A percentile compares a stretch with the other conserved stretches of the same genome.
phyloP scores from a whole-genome alignment of 2,329 filamentous ascomycete species.

The Fusarium mundagurra region DNA sequence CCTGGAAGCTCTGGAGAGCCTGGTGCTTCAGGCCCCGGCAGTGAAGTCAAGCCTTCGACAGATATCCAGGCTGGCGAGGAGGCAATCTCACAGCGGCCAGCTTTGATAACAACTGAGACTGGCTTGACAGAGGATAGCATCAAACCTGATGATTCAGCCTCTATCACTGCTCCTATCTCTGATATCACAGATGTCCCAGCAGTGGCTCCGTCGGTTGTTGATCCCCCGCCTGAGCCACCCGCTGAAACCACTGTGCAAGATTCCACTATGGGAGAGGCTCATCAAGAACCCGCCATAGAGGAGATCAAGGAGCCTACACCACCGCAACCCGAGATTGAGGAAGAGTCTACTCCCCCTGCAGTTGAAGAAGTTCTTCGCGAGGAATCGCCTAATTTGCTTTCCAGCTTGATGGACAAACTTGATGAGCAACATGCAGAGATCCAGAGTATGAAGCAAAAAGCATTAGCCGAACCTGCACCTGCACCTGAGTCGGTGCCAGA shows the following conservation, averaged over 20 bases:
- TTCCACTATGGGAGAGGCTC: not conserved
- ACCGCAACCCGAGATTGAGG: slow-evolving; percentile 10
- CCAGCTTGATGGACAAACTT: slow-evolving; percentile 57
- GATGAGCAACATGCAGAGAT: slow-evolving; percentile 49
- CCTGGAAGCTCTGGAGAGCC: slow-evolving; percentile 42
- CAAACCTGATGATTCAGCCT: slow-evolving; percentile 53
- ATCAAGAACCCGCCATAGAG: slow-evolving; percentile 13
- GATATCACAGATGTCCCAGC: slow-evolving; percentile 46
- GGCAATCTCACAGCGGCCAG: slow-evolving; percentile 30
- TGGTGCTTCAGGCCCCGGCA: slow-evolving; percentile 36
- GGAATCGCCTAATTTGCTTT: slow-evolving; percentile 52
- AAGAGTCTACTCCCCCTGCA: slow-evolving; percentile 43
- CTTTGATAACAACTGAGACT: slow-evolving; percentile 45
- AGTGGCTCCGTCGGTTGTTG: slow-evolving; percentile 33
- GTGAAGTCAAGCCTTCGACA: slow-evolving; percentile 41
- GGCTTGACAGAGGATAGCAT: slow-evolving; percentile 51
- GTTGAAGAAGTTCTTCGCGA: slow-evolving; percentile 42
- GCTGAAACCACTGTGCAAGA: slow-evolving; percentile 31
- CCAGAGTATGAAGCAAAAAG: slow-evolving; percentile 1
- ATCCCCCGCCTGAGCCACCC: slow-evolving; percentile 19
- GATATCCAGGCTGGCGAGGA: slow-evolving; percentile 38
- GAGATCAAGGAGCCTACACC: slow-evolving; percentile 36
- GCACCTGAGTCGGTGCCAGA: slow-evolving; percentile 1
- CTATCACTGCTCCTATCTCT: slow-evolving; percentile 42
- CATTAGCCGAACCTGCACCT: not conserved